Evolutionary conservation across 2,329 filamentous ascomycete genomes (phyloP).

Genomic region (Colletotrichum spinosum): DNA sequence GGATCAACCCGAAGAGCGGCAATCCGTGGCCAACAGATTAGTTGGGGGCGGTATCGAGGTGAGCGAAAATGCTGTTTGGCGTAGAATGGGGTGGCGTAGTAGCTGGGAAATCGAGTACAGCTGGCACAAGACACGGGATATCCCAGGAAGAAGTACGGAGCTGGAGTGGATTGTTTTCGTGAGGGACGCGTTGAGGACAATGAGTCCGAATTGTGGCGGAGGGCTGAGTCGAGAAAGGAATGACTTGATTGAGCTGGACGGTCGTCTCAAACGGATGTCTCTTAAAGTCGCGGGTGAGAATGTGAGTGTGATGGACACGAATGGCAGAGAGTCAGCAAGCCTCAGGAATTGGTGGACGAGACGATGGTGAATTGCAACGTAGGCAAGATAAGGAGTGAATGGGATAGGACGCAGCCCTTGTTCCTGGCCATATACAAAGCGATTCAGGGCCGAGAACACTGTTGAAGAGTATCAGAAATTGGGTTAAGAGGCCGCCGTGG

Average conservation of each 20-base stretch:
- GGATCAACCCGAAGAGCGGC: constrained; percentile 28
- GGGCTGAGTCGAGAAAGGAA: constrained; percentile 29
- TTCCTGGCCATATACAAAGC: not conserved
- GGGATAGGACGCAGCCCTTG: constrained; percentile 24
- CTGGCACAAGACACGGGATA: constrained; percentile 30
- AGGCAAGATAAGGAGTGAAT: constrained; percentile 22
- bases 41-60: not conserved
- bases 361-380: not conserved
- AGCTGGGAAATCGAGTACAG: constrained; percentile 17
- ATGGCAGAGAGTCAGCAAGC: constrained; percentile 26
- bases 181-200: constrained; percentile 14
- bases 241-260: constrained; percentile 1
- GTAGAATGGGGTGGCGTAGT: constrained; percentile 18
- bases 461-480: constrained; percentile 3
- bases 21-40: constrained; percentile 28
- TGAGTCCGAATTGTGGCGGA: constrained; percentile 13
- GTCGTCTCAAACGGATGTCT: constrained; percentile 1
- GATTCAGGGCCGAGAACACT: not conserved
- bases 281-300: constrained; percentile 7
- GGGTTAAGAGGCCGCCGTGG: constrained; percentile 21
- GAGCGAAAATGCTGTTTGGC: constrained; percentile 15
- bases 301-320: constrained; percentile 14
- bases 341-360: constrained; percentile 24
- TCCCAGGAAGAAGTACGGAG: constrained; percentile 17
- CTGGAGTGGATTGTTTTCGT: constrained; percentile 12